phyloP scores from a whole-genome alignment of 352 stramenopile genomes.

The Phytophthora hibernalis region DNA sequence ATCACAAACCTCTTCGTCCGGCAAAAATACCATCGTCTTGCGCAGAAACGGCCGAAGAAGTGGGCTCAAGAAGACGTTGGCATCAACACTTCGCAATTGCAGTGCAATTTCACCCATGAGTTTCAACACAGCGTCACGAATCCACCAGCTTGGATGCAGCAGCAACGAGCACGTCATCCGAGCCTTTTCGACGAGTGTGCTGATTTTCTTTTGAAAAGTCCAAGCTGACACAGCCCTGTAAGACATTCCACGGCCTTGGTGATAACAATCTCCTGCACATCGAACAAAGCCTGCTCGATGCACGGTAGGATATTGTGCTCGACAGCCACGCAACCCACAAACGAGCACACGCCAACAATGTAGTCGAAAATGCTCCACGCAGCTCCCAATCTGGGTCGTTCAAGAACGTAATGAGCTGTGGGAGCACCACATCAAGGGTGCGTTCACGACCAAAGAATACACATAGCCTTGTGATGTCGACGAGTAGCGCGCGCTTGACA shows the following conservation, averaged over 20 bases:
- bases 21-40: constrained; percentile 84
- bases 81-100: constrained; percentile 90
- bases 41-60: constrained; percentile 91
- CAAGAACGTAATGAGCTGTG: constrained; percentile 97
- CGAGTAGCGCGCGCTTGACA: constrained; percentile 94
- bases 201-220: constrained; percentile 91
- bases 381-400: constrained; percentile 96
- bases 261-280: constrained; percentile 97
- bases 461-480: constrained; percentile 95
- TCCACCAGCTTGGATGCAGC: constrained; percentile 91
- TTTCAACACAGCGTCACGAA: constrained; percentile 83
- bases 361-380: constrained; percentile 92
- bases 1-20: constrained; percentile 61
- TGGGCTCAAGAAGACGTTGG: constrained; percentile 92
- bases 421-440: constrained; percentile 95
- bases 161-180: constrained; percentile 87
- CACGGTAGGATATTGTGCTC: constrained; percentile 98
- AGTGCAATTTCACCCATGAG: constrained; percentile 88
- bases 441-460: constrained; percentile 97
- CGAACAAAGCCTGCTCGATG: constrained; percentile 97
- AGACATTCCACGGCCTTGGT: constrained; percentile 93
- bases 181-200: constrained; percentile 84
- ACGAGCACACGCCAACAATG: constrained; percentile 94
- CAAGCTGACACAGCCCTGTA: constrained; percentile 90
- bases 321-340: constrained; percentile 93